Evolutionary conservation across 441 rosid species (phyloP).

Genomic region (Lagerstroemia fauriei): DNA sequence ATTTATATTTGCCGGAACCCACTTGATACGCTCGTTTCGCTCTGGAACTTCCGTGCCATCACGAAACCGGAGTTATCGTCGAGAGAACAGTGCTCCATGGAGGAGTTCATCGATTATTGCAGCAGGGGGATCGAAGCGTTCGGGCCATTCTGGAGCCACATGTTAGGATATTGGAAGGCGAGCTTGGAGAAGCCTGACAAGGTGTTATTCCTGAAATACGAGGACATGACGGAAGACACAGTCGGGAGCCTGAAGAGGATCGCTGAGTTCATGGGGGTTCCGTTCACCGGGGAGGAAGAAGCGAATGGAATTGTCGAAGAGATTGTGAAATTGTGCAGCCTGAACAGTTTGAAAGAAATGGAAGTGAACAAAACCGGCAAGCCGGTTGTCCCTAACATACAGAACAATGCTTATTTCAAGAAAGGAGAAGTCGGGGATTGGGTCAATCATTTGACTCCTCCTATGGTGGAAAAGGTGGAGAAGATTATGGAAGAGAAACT

Average conservation of each 20-base stretch:
- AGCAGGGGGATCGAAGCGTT: conserved; percentile 55
- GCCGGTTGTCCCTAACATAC: conserved; percentile 47
- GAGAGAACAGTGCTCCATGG: conserved; percentile 40
- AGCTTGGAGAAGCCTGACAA: conserved; percentile 55
- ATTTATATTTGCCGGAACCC: conserved; percentile 18
- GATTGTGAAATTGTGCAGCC: conserved; percentile 59
- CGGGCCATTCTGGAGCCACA: conserved; percentile 77
- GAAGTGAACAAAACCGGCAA: conserved; percentile 68
- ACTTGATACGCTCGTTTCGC: background rate
- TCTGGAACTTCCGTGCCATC: background rate
- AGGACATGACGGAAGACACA: conserved; percentile 57
- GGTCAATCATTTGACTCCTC: conserved; percentile 28
- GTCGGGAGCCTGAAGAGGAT: conserved; percentile 45
- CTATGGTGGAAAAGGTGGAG: conserved; percentile 31
- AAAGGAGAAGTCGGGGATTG: conserved; percentile 42
- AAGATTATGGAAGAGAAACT: conserved; percentile 31
- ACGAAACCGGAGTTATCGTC: conserved; percentile 26
- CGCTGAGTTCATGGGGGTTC: conserved; percentile 54
- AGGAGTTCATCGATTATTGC: conserved; percentile 54
- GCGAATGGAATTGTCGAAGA: conserved; percentile 46
- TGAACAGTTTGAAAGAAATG: conserved; percentile 54
- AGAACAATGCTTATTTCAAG: conserved; percentile 40
- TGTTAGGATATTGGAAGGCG: conserved; percentile 72
- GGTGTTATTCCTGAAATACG: conserved; percentile 60
- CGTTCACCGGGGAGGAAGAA: conserved; percentile 58